A percentile compares a stretch with the other conserved stretches of the same genome.
Conservation (phyloP, 2,329 filamentous ascomycete species). For the Penicillium sp. region DNA sequence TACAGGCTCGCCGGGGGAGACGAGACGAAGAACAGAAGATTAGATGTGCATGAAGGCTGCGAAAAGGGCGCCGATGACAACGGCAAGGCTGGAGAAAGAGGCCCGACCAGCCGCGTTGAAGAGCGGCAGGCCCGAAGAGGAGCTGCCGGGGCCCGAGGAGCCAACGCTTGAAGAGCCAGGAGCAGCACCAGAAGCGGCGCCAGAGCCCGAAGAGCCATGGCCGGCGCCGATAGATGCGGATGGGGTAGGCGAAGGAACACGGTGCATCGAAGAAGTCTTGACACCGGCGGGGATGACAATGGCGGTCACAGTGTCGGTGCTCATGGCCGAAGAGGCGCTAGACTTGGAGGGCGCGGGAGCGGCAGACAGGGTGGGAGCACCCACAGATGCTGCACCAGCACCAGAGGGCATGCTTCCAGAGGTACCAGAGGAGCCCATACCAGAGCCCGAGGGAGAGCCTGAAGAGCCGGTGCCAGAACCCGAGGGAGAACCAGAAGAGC, state of each 20-base stretch:
- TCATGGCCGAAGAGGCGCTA: conserved; percentile 2
- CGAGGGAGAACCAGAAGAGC: not conserved
- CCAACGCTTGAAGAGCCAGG: not conserved
- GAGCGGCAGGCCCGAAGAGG: not conserved
- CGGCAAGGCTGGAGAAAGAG: conserved; percentile 19
- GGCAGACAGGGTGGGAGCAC: not conserved
- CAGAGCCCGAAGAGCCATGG: conserved; percentile 4
- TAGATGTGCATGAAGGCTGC: conserved; percentile 22
- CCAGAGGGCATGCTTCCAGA: not conserved
- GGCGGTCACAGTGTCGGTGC: conserved; percentile 7
- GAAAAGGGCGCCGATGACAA: conserved; percentile 18
- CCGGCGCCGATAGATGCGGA: too few relatives aligned
- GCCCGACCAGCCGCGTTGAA: conserved; percentile 24
- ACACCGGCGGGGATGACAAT: conserved; percentile 4
- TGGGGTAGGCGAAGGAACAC: not conserved
- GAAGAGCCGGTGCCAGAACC: conserved; percentile 1
- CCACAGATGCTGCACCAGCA: not conserved
- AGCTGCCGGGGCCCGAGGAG: conserved; percentile 3
- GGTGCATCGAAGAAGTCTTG: conserved; percentile 7
- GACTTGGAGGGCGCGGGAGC: not conserved
- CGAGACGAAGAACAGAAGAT: not conserved
- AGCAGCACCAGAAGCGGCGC: not conserved
- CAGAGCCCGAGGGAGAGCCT: not conserved
- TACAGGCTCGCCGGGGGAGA: too few relatives aligned
- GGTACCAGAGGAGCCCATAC: conserved; percentile 3